Evolutionary conservation across 2,329 filamentous ascomycete species (phyloP).

Genomic region (Lomentospora prolificans): DNA sequence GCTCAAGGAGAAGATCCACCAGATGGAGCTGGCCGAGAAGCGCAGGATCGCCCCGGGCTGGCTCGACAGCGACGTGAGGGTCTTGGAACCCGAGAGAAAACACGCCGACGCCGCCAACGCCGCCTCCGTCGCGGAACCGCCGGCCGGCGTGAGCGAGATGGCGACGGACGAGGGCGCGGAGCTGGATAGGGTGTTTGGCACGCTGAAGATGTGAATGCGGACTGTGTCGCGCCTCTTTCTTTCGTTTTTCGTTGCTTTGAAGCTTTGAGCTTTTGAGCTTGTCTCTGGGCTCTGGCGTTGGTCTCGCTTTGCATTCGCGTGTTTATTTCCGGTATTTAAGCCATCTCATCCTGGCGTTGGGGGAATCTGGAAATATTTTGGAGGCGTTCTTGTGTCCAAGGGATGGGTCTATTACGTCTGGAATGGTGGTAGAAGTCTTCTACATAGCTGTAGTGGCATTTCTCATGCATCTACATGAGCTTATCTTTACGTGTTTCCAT

Average conservation of each 20-base stretch:
- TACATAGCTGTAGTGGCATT: too few relatives aligned
- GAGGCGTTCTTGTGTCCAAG: too few relatives aligned
- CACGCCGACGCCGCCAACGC: conserved; percentile 16
- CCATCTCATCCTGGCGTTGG: too few relatives aligned
- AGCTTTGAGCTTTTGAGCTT: too few relatives aligned
- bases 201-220: conserved; percentile 23
- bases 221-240: background rate
- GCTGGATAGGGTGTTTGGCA: conserved; percentile 48
- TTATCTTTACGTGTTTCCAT: too few relatives aligned
- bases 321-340: too few relatives aligned
- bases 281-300: too few relatives aligned
- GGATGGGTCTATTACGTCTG: too few relatives aligned
- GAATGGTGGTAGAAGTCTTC: too few relatives aligned
- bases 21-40: conserved; percentile 68
- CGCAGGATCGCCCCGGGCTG: conserved; percentile 69
- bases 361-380: too few relatives aligned
- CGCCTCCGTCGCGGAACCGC: background rate
- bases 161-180: conserved; percentile 39
- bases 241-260: background rate
- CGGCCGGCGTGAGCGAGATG: conserved; percentile 12
- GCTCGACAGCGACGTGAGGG: conserved; percentile 62
- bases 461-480: too few relatives aligned
- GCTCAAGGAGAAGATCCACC: conserved; percentile 58
- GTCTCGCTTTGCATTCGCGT: too few relatives aligned
- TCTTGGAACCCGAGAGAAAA: conserved; percentile 58